Conservation (phyloP, 331 rosid genomes). For the Telfairia occidentalis region DNA sequence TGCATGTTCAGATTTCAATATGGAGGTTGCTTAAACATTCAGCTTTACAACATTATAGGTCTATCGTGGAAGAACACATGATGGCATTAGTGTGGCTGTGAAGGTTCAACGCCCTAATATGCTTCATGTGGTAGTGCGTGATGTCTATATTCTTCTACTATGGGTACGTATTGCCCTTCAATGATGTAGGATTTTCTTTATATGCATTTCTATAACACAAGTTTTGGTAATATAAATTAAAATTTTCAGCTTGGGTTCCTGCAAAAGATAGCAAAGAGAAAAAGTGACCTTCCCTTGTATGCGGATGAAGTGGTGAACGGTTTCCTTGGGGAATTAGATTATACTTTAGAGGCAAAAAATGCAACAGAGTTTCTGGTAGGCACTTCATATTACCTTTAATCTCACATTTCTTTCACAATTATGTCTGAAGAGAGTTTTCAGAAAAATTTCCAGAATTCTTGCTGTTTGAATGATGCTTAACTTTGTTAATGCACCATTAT, state of each 20-base stretch:
- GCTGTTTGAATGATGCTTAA: background rate
- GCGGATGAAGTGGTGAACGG: conserved; percentile 97
- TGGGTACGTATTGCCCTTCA: conserved; percentile 53
- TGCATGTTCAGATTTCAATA: background rate
- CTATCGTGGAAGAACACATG: conserved; percentile 55
- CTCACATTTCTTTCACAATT: background rate
- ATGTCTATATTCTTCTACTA: conserved; percentile 85
- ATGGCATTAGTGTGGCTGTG: conserved; percentile 67
- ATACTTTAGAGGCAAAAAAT: conserved; percentile 81
- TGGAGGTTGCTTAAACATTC: conserved; percentile 14
- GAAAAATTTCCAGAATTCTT: background rate
- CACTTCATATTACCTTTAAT: background rate
- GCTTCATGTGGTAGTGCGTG: conserved; percentile 87
- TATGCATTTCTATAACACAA: conserved; percentile 11
- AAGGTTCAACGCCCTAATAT: conserved; percentile 92
- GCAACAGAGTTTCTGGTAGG: conserved; percentile 72
- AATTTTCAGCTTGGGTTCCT: conserved; percentile 65
- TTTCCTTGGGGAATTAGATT: conserved; percentile 79
- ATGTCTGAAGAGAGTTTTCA: background rate
- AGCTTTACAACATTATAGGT: conserved; percentile 36
- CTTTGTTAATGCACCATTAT: background rate
- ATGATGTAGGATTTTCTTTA: background rate
- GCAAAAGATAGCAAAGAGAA: conserved; percentile 83
- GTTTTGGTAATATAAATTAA: conserved; percentile 8
- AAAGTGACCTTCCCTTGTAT: conserved; percentile 70